phyloP scores from a whole-genome alignment of 495 filamentous ascomycete species.

The Pseudevernia furfuracea region DNA sequence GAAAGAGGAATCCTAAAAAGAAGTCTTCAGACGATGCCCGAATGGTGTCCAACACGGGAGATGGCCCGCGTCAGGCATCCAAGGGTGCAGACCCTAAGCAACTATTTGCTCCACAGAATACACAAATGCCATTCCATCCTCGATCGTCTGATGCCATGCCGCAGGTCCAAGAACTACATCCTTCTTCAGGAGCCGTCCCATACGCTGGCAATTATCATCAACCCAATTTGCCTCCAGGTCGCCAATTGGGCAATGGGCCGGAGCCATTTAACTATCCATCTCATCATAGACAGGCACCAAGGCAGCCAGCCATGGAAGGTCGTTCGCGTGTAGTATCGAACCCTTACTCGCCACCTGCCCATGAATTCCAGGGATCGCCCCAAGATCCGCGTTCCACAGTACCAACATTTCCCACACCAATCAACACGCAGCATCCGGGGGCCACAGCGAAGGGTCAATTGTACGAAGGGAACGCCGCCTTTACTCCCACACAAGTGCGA shows the following conservation, averaged over 20 bases:
- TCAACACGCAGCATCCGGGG: not conserved
- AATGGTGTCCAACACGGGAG: not conserved
- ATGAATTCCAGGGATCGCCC: not conserved
- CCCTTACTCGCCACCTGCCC: not conserved
- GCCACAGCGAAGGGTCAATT: not conserved
- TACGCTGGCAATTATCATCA: not conserved
- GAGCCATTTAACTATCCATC: not conserved
- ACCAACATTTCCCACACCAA: not conserved
- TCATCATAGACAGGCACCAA: not conserved
- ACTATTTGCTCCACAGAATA: not conserved
- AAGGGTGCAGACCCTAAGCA: not conserved
- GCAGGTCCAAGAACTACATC: not conserved
- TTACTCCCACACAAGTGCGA: not conserved
- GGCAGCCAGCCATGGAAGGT: not conserved
- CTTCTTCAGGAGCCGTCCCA: not conserved
- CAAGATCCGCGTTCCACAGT: not conserved
- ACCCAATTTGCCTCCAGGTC: not conserved
- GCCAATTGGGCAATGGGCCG: not conserved
- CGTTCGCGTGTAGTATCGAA: not conserved
- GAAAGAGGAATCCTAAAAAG: slow-evolving; percentile 13
- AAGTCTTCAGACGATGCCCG: slow-evolving; percentile 16
- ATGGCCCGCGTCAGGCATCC: not conserved
- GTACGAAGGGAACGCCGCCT: not conserved
- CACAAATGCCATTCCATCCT: not conserved
- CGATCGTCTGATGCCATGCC: not conserved